A percentile compares a stretch with the other conserved stretches of the same genome.
These are phyloP conservation scores for Solanum clarkiae DNA, from an alignment of 257 asterid genomes.

Conservation along the genomic window DNA sequence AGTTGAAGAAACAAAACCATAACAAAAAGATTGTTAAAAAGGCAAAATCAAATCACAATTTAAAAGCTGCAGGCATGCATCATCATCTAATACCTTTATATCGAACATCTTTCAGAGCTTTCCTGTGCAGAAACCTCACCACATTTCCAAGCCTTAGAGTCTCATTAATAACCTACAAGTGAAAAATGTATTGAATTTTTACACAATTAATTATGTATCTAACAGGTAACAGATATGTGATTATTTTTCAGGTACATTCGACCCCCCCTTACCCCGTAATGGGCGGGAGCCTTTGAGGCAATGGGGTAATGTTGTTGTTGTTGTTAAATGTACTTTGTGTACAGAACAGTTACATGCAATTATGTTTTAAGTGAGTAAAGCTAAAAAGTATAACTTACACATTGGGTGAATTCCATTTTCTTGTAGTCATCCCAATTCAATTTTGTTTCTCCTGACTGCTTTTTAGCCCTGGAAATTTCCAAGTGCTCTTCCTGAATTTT, in stretches of 20 bases:
- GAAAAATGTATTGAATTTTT: neutral
- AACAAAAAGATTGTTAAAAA: neutral
- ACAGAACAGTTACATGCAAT: neutral
- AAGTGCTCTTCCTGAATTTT: slow-evolving; percentile 53
- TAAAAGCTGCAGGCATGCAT: neutral
- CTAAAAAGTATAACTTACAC: slow-evolving; percentile 32
- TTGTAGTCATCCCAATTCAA: slow-evolving; percentile 86
- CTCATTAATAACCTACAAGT: slow-evolving; percentile 57
- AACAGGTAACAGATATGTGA: neutral
- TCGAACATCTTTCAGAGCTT: slow-evolving; percentile 71
- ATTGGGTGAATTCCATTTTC: slow-evolving; percentile 90
- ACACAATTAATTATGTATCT: neutral
- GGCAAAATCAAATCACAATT: neutral
- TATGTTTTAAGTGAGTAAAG: neutral
- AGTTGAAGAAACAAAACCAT: neutral
- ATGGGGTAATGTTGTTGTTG: too few relatives aligned
- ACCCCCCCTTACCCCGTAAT: too few relatives aligned
- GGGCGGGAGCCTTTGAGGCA: too few relatives aligned
- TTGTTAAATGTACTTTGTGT: neutral
- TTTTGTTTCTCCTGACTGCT: slow-evolving; percentile 27
- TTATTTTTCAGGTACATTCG: neutral
- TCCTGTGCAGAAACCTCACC: slow-evolving; percentile 86
- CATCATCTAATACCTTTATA: slow-evolving; percentile 41
- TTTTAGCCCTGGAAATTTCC: slow-evolving; percentile 31
- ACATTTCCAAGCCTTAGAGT: slow-evolving; percentile 86